phyloP scores from a whole-genome alignment of 1,139 yeast genomes.

The Sugiyamaella grinbergsii region DNA sequence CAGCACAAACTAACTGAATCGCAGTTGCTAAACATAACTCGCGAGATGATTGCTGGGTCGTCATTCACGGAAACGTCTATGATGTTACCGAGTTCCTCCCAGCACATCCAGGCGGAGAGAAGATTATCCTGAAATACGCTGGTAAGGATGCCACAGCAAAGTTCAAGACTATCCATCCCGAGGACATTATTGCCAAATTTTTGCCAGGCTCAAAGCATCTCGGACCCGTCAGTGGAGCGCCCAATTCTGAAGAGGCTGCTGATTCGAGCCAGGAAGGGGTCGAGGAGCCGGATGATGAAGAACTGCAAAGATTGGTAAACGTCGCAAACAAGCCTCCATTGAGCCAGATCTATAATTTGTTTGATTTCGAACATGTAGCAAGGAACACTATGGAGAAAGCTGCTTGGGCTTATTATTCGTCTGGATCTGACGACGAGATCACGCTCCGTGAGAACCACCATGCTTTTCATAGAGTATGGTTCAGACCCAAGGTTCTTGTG shows the following conservation, averaged over 20 bases:
- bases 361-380: conserved; percentile 85
- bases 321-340: conserved; percentile 61
- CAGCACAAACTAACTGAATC: conserved; percentile 1
- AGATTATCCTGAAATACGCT: conserved; percentile 71
- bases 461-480: conserved; percentile 83
- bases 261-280: conserved; percentile 33
- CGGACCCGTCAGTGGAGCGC: conserved; percentile 47
- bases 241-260: conserved; percentile 33
- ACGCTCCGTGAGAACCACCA: conserved; percentile 85
- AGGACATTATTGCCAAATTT: conserved; percentile 65
- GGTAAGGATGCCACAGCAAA: conserved; percentile 91
- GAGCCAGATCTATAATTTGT: conserved; percentile 65
- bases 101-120: conserved; percentile 88
- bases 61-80: conserved; percentile 79
- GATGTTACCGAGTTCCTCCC: conserved; percentile 77
- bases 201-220: conserved; percentile 50
- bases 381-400: conserved; percentile 69
- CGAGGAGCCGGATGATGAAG: conserved; percentile 41
- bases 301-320: conserved; percentile 40
- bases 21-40: conserved; percentile 62
- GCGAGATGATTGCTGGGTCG: conserved; percentile 79
- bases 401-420: conserved; percentile 91
- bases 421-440: conserved; percentile 92
- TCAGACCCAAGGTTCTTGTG: conserved; percentile 77
- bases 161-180: conserved; percentile 85